Conservation (phyloP, 2,329 filamentous ascomycete genomes). For the Fusarium subtropicale region DNA sequence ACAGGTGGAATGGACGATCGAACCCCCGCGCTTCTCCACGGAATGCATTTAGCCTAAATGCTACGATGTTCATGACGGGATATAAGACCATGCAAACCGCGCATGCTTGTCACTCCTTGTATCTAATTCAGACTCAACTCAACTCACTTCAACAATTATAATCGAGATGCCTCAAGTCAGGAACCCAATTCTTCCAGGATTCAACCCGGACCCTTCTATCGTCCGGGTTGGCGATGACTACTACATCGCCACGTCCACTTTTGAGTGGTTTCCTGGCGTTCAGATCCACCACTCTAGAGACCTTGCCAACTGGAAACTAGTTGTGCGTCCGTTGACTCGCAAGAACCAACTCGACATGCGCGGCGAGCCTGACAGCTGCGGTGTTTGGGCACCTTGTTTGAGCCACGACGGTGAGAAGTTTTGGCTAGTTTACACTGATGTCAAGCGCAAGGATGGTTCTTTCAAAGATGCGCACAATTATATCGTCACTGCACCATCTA, state of each 20-base stretch:
- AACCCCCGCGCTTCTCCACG: constrained; percentile 16
- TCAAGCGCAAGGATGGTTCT: constrained; percentile 74
- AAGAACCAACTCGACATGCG: constrained; percentile 67
- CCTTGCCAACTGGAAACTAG: constrained; percentile 64
- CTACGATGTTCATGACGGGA: neutral
- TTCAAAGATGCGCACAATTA: constrained; percentile 75
- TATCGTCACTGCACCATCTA: constrained; percentile 64
- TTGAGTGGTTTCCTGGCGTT: constrained; percentile 67
- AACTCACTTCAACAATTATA: neutral
- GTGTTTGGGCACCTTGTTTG: constrained; percentile 74
- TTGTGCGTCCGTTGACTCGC: constrained; percentile 60
- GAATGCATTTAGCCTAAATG: constrained; percentile 39
- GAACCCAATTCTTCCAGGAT: constrained; percentile 68
- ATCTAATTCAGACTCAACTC: neutral
- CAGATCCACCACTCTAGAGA: constrained; percentile 67
- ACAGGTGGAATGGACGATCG: neutral
- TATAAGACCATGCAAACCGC: constrained; percentile 13
- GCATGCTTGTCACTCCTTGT: neutral
- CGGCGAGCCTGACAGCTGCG: constrained; percentile 69
- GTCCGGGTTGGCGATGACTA: constrained; percentile 64
- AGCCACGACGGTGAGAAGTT: constrained; percentile 70
- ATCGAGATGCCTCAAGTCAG: constrained; percentile 59
- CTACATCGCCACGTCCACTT: constrained; percentile 67
- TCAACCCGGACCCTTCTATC: constrained; percentile 67
- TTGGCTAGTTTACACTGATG: constrained; percentile 74